phyloP scores from a whole-genome alignment of 331 rosid species.

The Pyrus hybrid region DNA sequence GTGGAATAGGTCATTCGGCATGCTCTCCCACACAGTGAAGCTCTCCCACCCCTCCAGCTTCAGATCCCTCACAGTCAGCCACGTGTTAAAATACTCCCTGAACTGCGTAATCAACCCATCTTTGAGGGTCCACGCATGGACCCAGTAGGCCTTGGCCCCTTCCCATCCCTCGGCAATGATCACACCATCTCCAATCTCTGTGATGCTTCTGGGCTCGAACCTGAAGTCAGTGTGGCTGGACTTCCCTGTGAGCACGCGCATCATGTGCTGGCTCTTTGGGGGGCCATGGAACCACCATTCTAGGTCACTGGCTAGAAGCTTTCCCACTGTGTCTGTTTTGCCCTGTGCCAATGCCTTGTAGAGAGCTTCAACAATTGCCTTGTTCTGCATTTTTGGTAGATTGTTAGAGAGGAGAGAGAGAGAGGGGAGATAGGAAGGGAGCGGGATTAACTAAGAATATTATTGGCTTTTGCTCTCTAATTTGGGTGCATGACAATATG shows the following conservation, averaged over 20 bases:
- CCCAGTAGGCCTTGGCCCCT: slow-evolving; percentile 78
- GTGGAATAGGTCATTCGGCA: slow-evolving; percentile 63
- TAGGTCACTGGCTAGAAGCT: slow-evolving; percentile 57
- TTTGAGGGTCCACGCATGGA: slow-evolving; percentile 76
- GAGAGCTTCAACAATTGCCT: slow-evolving; percentile 36
- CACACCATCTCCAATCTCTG: slow-evolving; percentile 47
- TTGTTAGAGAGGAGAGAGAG: neutral
- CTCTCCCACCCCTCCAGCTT: slow-evolving; percentile 37
- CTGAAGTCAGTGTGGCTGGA: slow-evolving; percentile 35
- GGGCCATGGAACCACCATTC: slow-evolving; percentile 99
- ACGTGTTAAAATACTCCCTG: slow-evolving; percentile 87
- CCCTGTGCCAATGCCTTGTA: slow-evolving; percentile 58
- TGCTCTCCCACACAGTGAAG: slow-evolving; percentile 75
- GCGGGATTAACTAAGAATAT: neutral
- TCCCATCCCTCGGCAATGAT: slow-evolving; percentile 80
- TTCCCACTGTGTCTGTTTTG: slow-evolving; percentile 26
- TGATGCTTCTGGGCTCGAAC: slow-evolving; percentile 62
- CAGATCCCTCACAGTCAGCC: slow-evolving; percentile 80
- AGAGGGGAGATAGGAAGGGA: neutral
- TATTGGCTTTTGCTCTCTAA: neutral
- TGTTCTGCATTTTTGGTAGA: slow-evolving; percentile 31
- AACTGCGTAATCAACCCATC: slow-evolving; percentile 60
- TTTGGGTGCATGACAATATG: neutral
- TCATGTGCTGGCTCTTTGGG: slow-evolving; percentile 85
- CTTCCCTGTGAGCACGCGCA: slow-evolving; percentile 76